Percentiles rank a stretch among this genome's conserved stretches.
phyloP scores from a whole-genome alignment of 495 filamentous ascomycete species.

The Neurospora africana region DNA sequence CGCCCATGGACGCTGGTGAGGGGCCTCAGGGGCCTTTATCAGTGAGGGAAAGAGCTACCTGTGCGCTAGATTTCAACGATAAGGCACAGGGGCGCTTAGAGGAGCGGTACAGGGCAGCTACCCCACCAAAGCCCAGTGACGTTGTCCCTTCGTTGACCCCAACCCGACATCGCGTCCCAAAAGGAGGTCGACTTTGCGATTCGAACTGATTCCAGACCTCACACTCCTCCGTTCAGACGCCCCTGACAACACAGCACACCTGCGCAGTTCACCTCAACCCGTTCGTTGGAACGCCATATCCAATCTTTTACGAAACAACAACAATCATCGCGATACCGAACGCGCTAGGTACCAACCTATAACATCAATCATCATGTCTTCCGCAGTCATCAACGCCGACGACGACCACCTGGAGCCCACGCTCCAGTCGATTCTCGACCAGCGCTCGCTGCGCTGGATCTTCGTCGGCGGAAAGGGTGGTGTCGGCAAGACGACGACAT shows the following conservation, averaged over 20 bases:
- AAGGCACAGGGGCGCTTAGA: neutral
- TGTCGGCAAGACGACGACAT: slow-evolving; percentile 99
- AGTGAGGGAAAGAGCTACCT: neutral
- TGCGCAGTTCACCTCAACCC: neutral
- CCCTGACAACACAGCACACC: neutral
- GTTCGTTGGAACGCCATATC: neutral
- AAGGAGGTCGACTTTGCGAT: slow-evolving; percentile 14
- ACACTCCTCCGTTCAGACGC: neutral
- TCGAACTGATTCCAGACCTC: slow-evolving; percentile 19
- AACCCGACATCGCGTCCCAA: neutral
- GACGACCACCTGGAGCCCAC: slow-evolving; percentile 77
- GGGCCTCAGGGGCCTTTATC: neutral
- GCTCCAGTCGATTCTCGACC: slow-evolving; percentile 87
- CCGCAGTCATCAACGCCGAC: slow-evolving; percentile 53
- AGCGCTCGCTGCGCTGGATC: slow-evolving; percentile 93
- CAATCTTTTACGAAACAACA: neutral
- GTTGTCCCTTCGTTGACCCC: neutral
- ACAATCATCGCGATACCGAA: neutral
- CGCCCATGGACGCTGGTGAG: neutral
- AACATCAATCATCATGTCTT: slow-evolving; percentile 43
- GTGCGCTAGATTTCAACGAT: neutral
- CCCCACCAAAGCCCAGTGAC: neutral
- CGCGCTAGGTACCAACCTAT: neutral
- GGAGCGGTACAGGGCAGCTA: neutral
- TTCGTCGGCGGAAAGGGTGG: slow-evolving; percentile 98